Evolutionary conservation across 495 filamentous ascomycete species (phyloP).

Genomic region (Penicillium pancosmium): DNA sequence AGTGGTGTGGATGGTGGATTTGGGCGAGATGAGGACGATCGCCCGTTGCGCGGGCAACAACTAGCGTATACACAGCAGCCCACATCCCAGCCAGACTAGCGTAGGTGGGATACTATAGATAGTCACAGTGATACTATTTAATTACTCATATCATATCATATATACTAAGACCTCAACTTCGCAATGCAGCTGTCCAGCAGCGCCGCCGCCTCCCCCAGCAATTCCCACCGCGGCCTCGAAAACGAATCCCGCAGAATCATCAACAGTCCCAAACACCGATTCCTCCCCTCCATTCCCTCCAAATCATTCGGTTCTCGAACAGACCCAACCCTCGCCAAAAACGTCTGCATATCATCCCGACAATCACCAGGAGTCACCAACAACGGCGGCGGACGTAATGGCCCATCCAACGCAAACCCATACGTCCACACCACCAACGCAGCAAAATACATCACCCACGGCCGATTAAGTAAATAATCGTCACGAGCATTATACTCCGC

Average conservation of each 20-base stretch:
- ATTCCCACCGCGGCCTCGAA: conserved; percentile 82
- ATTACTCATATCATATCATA: not conserved
- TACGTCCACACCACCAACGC: conserved; percentile 94
- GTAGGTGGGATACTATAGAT: not conserved
- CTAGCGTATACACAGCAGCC: not conserved
- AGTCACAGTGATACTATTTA: not conserved
- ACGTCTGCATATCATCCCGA: conserved; percentile 76
- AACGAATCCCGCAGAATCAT: conserved; percentile 83
- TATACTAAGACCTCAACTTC: conserved; percentile 4
- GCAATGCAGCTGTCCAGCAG: conserved; percentile 80
- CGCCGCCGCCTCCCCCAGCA: conserved; percentile 82
- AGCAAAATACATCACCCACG: conserved; percentile 97
- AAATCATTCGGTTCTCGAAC: conserved; percentile 83
- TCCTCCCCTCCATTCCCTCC: conserved; percentile 72
- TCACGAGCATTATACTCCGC: conserved; percentile 77
- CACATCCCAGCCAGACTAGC: no score
- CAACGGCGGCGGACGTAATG: conserved; percentile 56
- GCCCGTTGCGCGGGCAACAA: conserved; percentile 33
- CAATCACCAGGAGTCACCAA: conserved; percentile 64
- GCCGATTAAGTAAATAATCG: conserved; percentile 87
- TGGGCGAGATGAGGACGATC: conserved; percentile 12
- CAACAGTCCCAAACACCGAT: conserved; percentile 79
- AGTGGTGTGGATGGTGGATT: conserved; percentile 15
- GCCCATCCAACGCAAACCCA: conserved; percentile 87
- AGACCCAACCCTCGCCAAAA: conserved; percentile 71